Conservation (phyloP, 2,329 filamentous ascomycete species). For the Pseudogymnoascus sp. region DNA sequence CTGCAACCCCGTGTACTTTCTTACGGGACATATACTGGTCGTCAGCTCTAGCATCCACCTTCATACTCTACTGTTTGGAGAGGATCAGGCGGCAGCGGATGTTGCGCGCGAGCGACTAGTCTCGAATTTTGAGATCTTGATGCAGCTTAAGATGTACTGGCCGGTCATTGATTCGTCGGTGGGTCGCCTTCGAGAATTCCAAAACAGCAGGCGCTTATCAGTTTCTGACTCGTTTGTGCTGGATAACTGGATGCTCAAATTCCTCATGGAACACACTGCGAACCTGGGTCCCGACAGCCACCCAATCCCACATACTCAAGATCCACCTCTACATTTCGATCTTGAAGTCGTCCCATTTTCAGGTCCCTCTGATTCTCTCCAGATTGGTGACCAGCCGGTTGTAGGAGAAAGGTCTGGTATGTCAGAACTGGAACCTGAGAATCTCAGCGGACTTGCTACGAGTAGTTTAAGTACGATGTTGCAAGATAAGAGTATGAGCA, state of each 20-base stretch:
- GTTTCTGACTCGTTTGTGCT: conserved; percentile 34
- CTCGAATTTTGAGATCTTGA: conserved; percentile 38
- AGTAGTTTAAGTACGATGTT: conserved; percentile 9
- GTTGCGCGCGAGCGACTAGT: conserved; percentile 34
- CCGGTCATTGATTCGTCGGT: conserved; percentile 34
- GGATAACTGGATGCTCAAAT: conserved; percentile 38
- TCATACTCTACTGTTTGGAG: conserved; percentile 38
- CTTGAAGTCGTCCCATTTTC: not conserved
- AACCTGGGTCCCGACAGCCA: conserved; percentile 1
- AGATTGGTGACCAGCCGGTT: not conserved
- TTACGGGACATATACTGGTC: conserved; percentile 40
- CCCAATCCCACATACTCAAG: not conserved
- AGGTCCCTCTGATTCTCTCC: not conserved
- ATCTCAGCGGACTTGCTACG: not conserved
- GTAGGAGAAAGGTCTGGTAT: not conserved
- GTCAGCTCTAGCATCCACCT: conserved; percentile 40
- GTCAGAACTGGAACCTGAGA: not conserved
- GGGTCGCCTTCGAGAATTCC: conserved; percentile 34
- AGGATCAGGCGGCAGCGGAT: conserved; percentile 31
- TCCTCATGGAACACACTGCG: conserved; percentile 23
- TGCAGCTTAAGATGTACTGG: conserved; percentile 36
- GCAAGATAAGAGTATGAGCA: conserved; percentile 10
- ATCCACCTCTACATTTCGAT: not conserved
- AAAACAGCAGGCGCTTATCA: conserved; percentile 34
- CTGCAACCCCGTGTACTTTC: conserved; percentile 37